Percentiles rank a stretch among this genome's conserved stretches.
Conservation (phyloP, 306 rosid species). For the Quercus rubra region DNA sequence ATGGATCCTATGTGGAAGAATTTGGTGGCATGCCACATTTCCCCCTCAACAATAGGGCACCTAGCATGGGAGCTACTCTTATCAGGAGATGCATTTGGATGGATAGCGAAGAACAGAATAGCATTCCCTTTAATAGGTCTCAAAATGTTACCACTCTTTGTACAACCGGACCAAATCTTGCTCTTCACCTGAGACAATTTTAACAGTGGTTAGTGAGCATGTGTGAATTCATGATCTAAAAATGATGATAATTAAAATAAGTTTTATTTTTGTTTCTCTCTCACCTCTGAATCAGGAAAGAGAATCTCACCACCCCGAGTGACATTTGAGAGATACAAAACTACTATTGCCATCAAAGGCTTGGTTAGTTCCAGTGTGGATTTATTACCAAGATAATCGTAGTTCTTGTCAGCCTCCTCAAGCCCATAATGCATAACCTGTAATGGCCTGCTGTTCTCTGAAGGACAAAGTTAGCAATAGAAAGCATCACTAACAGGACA, state of each 20-base stretch:
- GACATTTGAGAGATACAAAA: conserved; percentile 71
- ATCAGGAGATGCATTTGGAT: conserved; percentile 54
- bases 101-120: conserved; percentile 61
- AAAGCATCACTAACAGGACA: background rate
- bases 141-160: conserved; percentile 31
- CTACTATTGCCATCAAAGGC: conserved; percentile 67
- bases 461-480: conserved; percentile 15
- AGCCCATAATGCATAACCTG: conserved; percentile 41
- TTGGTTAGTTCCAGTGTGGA: conserved; percentile 37
- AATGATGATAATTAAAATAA: background rate
- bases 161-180: conserved; percentile 46
- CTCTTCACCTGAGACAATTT: conserved; percentile 43
- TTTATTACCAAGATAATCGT: conserved; percentile 37
- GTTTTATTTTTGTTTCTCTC: conserved; percentile 1
- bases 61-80: conserved; percentile 56
- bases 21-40: conserved; percentile 72
- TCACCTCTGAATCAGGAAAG: conserved; percentile 63
- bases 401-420: conserved; percentile 35
- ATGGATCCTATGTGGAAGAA: conserved; percentile 47
- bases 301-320: conserved; percentile 69
- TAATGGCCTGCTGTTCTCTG: conserved; percentile 62
- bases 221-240: background rate
- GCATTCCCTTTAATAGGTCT: conserved; percentile 78
- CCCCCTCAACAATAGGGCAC: conserved; percentile 70
- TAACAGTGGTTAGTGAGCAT: conserved; percentile 1